phyloP scores from a whole-genome alignment of 495 filamentous ascomycete species.

The Parmelia sp. region DNA sequence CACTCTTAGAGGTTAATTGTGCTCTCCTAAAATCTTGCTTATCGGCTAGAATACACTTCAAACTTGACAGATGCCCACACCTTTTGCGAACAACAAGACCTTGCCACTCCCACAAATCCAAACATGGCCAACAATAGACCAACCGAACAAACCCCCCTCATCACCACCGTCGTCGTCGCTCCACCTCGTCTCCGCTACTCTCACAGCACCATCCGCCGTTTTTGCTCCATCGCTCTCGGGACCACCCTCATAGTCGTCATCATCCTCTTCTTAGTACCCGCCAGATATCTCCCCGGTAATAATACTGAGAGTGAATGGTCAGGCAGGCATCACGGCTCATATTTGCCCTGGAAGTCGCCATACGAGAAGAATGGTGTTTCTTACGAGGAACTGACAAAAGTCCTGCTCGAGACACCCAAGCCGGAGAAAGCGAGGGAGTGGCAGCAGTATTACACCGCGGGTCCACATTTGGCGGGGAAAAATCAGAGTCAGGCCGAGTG shows the following conservation, averaged over 20 bases:
- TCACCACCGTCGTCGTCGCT: constrained; percentile 49
- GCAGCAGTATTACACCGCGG: constrained; percentile 86
- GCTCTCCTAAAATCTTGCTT: not conserved
- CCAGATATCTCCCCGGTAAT: constrained; percentile 33
- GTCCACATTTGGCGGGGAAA: constrained; percentile 82
- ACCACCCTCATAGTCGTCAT: constrained; percentile 51
- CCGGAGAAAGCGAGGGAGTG: constrained; percentile 66
- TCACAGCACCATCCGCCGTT: constrained; percentile 61
- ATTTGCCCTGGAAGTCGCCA: constrained; percentile 42
- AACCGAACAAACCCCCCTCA: constrained; percentile 55
- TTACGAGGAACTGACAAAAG: constrained; percentile 61
- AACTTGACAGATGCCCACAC: not conserved
- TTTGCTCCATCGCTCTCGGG: constrained; percentile 61
- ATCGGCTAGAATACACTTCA: no score
- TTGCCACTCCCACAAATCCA: not conserved
- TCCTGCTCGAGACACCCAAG: constrained; percentile 66
- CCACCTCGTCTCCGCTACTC: constrained; percentile 56
- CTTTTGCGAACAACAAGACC: not conserved
- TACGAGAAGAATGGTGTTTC: constrained; percentile 46
- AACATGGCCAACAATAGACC: constrained; percentile 6
- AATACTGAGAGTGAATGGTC: constrained; percentile 35
- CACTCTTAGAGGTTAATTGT: not conserved
- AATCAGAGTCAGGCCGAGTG: constrained; percentile 81
- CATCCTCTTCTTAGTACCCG: constrained; percentile 55
- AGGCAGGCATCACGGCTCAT: constrained; percentile 31